A percentile compares a stretch with the other conserved stretches of the same genome.
Conservation (phyloP, 148 eudicot genomes). For the Beta vulgaris region DNA sequence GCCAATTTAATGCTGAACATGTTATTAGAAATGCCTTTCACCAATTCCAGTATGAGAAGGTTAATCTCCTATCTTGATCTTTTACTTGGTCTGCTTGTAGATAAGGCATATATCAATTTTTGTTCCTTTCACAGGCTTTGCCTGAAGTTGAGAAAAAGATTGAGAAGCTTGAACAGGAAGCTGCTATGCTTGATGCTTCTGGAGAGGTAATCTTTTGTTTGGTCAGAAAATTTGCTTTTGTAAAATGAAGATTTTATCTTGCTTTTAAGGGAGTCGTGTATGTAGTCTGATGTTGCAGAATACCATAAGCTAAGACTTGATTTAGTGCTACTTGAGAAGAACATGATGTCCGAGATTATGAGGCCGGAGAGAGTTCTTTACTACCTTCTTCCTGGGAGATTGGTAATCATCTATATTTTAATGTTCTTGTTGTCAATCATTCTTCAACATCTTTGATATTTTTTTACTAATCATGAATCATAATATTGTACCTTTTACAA, state of each 20-base stretch:
- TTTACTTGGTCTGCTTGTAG: slow-evolving; percentile 1
- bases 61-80: slow-evolving; percentile 22
- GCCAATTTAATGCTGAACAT: slow-evolving; percentile 97
- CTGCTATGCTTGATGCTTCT: slow-evolving; percentile 77
- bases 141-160: slow-evolving; percentile 88
- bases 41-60: slow-evolving; percentile 98
- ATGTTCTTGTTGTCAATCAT: not conserved
- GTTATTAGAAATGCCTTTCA: slow-evolving; percentile 92
- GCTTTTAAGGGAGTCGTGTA: slow-evolving; percentile 9
- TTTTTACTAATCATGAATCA: not conserved
- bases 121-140: slow-evolving; percentile 56
- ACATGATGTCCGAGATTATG: slow-evolving; percentile 89
- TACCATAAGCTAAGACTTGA: slow-evolving; percentile 84
- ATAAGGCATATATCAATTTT: not conserved
- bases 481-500: not conserved
- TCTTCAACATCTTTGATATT: not conserved
- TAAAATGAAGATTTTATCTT: not conserved
- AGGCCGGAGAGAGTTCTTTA: slow-evolving; percentile 87
- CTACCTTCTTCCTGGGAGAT: slow-evolving; percentile 88
- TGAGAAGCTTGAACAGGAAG: slow-evolving; percentile 84
- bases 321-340: slow-evolving; percentile 72
- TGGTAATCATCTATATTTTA: slow-evolving; percentile 49
- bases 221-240: slow-evolving; percentile 3
- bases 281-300: slow-evolving; percentile 81
- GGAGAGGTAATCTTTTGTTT: slow-evolving; percentile 62